Base-by-base conservation (phyloP, 2,329 filamentous ascomycete genomes). In the Pestalotiopsis sp. region DNA sequence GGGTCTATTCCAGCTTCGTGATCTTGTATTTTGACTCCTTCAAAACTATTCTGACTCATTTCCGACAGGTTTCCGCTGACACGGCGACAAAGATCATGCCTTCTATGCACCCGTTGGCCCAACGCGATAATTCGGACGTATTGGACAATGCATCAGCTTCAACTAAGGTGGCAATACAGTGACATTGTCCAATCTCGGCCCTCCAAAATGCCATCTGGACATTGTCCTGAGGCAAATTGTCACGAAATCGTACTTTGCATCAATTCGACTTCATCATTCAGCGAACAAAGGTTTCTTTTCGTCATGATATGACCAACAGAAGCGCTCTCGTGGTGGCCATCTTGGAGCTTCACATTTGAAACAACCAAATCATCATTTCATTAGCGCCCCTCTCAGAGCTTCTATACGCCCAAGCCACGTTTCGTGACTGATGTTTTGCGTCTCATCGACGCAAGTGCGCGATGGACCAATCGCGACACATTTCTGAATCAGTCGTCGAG, bases 371-470 rank as follows among this genome's bases (percentile, higher is more conserved):
- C 59, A n/a, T 31, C 25, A 39, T 62, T 14, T 39, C 36, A 20
- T 17, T 62, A 39, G 36, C 59, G 27, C 36, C 59, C 38, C 36
- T n/a, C 59, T 38, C 31, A 36, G 31, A 23, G 14, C 57, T 36
- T 52, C 23, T 39, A 20, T 36, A 62, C 31, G 59, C 59, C 59
- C 27, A 62, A 62, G 59, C 59, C 59, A 62, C 31, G 59, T 62
- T 62, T 62, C 59, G 59, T 39, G 59, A 62, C 31, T 62, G n/a
- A 36, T 41, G n/a, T 20, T 62, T 20, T 62, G 31, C 38, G 59
- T 39, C 59, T 31, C 59, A 39, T 39, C 25, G n/a, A 27, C 11
- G 9, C 9, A 65, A 25, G 68, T 72, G 72, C 70, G 71, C 69
- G 74, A 64, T 57, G 59, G 25, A 14, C 66, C 66, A 67, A 31